Evolutionary conservation across 176 grass and related monocot genomes (phyloP), one percentile per base, ranked within the genome.

Genomic region (Aegilops speltoides): DNA sequence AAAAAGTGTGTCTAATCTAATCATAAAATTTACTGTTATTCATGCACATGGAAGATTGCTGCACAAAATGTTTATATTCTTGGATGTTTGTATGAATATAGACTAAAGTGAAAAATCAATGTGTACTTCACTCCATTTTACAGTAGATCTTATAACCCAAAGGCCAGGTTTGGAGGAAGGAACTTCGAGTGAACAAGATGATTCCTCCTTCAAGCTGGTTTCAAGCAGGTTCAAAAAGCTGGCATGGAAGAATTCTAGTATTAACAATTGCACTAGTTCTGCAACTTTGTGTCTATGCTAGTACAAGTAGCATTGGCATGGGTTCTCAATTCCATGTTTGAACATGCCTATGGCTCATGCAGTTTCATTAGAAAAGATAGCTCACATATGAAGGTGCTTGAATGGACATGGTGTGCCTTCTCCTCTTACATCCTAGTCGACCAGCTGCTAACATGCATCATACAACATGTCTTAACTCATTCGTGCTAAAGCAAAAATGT

Each of bases 371-470:
- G n/a, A 73, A 46, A 73, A 61, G 40, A 62, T 63, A 79, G 52
- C 40, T 84, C 48, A 38, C n/a, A 52, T n/a, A 36, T 33, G 13
- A 76, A 72, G 79, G 34, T 75, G 36, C 24, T 84, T 84, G 40
- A 22, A 84, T 48, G 59, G 29, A 17, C 41, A 48, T 13, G 19
- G 28, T 36, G 60, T 22, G 76, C 65, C 28, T 52, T 36, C 65
- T 36, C 72, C 38, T 65, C 26, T 84, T 76, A 77, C 26, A 60
- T 76, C 59, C 72, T 50, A 52, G 8, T 65, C 26, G 28, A 64
- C 22, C 28, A 36, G 60, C 83, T 23, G 13, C 71, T 50, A 84
- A 77, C 28, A 64, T 33, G 45, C 22, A 77, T 37, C 10, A 16
- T 66, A 66, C 72, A 74, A 62, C 11, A 77, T 25, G 41, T 52